phyloP scores from a whole-genome alignment of 2,329 filamentous ascomycete genomes.

The Teratosphaeria pseudoeucalypti region DNA sequence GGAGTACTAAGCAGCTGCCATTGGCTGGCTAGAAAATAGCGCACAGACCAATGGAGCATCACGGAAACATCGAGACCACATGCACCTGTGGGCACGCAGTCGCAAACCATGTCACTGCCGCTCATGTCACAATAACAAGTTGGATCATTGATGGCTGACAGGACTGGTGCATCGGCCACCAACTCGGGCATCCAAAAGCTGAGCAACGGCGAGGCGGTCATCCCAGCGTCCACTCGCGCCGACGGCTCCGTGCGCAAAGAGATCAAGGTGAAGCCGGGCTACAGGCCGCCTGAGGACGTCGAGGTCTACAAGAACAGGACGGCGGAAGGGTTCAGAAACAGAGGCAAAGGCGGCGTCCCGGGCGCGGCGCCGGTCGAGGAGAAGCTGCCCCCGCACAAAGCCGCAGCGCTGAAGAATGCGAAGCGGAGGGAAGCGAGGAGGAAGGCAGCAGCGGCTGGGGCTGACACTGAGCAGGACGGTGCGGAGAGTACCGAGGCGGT shows the following conservation, averaged over 20 bases:
- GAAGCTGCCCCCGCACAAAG: constrained; percentile 29
- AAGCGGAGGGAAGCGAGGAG: constrained; percentile 62
- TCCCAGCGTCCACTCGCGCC: constrained; percentile 74
- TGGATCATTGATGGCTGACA: not conserved
- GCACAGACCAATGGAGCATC: not conserved
- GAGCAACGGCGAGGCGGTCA: constrained; percentile 69
- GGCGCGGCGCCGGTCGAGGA: constrained; percentile 53
- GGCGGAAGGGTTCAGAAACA: constrained; percentile 73
- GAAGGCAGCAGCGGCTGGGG: constrained; percentile 39
- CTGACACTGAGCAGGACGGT: constrained; percentile 20
- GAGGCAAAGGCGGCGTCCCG: constrained; percentile 59
- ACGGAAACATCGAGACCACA: not conserved
- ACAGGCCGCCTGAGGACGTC: constrained; percentile 87
- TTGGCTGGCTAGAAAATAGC: not conserved
- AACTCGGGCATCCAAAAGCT: constrained; percentile 57
- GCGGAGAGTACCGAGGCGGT: not conserved
- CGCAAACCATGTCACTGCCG: not conserved
- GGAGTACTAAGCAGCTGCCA: not conserved
- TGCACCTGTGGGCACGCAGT: not conserved
- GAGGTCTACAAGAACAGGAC: constrained; percentile 92
- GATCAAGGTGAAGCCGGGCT: constrained; percentile 87
- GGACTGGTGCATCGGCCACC: constrained; percentile 10
- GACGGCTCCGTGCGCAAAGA: constrained; percentile 90
- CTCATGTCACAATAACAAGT: constrained; percentile 6
- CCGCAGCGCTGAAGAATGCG: constrained; percentile 62